Percentiles rank a stretch among this genome's conserved stretches.
These are phyloP conservation scores for Phytophthora macrochlamydospora DNA, from an alignment of 352 stramenopile genomes.

Conservation along the genomic window DNA sequence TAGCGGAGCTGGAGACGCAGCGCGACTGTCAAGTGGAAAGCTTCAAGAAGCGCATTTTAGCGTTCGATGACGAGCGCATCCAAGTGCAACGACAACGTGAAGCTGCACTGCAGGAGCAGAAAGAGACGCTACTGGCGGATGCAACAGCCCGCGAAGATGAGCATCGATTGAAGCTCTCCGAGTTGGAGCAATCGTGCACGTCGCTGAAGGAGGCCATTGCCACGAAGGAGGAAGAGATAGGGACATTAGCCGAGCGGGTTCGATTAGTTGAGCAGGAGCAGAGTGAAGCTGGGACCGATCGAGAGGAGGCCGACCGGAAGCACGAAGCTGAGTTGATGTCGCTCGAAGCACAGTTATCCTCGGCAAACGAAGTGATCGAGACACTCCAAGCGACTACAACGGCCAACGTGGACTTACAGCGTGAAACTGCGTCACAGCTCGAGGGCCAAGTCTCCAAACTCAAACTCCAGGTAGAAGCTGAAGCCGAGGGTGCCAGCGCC, in stretches of 20 bases:
- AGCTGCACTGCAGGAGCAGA: constrained; percentile 25
- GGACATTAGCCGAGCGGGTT: constrained; percentile 7
- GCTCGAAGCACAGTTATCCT: constrained; percentile 33
- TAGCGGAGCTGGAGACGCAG: constrained; percentile 24
- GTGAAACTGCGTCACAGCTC: constrained; percentile 25
- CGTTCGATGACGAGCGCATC: constrained; percentile 34
- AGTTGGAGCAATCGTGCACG: constrained; percentile 30
- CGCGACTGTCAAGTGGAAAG: constrained; percentile 33
- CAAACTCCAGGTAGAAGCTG: constrained; percentile 43
- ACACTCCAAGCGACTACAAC: constrained; percentile 31
- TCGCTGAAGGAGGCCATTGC: constrained; percentile 23
- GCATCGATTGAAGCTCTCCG: constrained; percentile 19
- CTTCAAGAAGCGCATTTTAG: constrained; percentile 32
- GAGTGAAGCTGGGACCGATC: constrained; percentile 16
- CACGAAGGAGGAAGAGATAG: constrained; percentile 32
- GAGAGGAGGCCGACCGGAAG: constrained; percentile 16
- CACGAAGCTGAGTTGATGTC: constrained; percentile 29
- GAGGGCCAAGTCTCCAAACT: constrained; percentile 34
- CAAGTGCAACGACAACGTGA: constrained; percentile 21
- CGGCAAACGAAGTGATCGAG: constrained; percentile 40
- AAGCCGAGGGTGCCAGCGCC: constrained; percentile 56
- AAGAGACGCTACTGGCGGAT: constrained; percentile 20
- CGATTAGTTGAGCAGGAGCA: constrained; percentile 21
- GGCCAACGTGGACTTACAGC: constrained; percentile 20
- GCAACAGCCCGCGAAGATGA: constrained; percentile 20